phyloP scores from a whole-genome alignment of 2,329 filamentous ascomycete genomes.

The Curvularia lunata region DNA sequence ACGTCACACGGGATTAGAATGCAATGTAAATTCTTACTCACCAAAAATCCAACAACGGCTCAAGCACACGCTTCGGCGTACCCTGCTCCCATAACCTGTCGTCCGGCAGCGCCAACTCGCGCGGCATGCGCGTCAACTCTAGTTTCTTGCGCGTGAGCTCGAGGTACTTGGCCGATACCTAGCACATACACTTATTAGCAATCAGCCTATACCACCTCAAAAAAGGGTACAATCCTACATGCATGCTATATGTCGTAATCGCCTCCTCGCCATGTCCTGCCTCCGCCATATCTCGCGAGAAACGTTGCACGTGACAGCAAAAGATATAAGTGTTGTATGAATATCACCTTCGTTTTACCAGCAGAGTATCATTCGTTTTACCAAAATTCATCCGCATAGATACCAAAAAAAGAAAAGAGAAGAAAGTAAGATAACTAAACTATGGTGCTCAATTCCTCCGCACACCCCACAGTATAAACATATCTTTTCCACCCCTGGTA shows the following conservation, averaged over 20 bases:
- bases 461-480: neutral
- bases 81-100: constrained; percentile 60
- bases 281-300: constrained; percentile 5
- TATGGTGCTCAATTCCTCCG: too few relatives aligned
- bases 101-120: constrained; percentile 59
- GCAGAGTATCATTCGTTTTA: too few relatives aligned
- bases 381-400: too few relatives aligned
- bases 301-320: neutral
- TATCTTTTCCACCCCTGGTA: neutral
- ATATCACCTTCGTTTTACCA: too few relatives aligned
- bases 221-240: constrained; percentile 27
- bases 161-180: constrained; percentile 72
- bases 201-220: neutral
- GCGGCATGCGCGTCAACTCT: constrained; percentile 69
- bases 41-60: constrained; percentile 70
- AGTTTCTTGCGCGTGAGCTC: constrained; percentile 72
- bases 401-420: neutral
- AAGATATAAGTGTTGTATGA: neutral
- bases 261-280: constrained; percentile 23
- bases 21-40: constrained; percentile 18
- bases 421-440: neutral
- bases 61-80: constrained; percentile 66
- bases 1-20: too few relatives aligned
- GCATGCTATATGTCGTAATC: constrained; percentile 44
- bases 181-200: neutral